These are phyloP conservation scores for Coemansia biformis DNA, from an alignment of 192 early-diverging fungal genomes.

Conservation along the genomic window DNA sequence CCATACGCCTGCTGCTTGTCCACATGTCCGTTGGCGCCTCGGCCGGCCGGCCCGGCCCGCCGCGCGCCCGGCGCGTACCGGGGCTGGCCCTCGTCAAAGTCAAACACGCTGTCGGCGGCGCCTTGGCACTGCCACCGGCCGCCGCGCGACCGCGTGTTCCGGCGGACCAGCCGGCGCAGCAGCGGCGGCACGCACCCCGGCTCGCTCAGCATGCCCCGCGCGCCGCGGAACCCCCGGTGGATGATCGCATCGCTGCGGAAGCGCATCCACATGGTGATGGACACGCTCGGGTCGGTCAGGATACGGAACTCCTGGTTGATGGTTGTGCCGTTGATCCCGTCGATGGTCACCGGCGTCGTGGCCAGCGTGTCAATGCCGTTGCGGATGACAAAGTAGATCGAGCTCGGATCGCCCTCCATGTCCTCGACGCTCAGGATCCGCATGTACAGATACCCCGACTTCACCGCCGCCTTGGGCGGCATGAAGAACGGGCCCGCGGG, in stretches of 20 bases:
- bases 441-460: constrained; percentile 48
- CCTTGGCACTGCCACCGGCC: constrained; percentile 19
- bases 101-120: constrained; percentile 40
- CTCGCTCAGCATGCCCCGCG: background rate
- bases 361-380: constrained; percentile 51
- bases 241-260: constrained; percentile 49
- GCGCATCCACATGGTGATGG: constrained; percentile 52
- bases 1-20: constrained; percentile 4
- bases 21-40: too few relatives aligned
- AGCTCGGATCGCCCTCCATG: constrained; percentile 30
- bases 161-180: constrained; percentile 40
- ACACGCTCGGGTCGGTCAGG: constrained; percentile 40
- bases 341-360: constrained; percentile 35
- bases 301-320: constrained; percentile 53
- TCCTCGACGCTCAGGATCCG: constrained; percentile 49
- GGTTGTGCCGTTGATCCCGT: constrained; percentile 11
- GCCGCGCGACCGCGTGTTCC: constrained; percentile 45
- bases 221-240: constrained; percentile 11
- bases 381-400: constrained; percentile 52
- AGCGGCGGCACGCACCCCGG: constrained; percentile 38
- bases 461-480: constrained; percentile 31
- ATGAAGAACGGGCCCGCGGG: constrained; percentile 45
- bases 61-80: constrained; percentile 18
- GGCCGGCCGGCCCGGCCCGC: constrained; percentile 3
- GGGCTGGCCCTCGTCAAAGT: constrained; percentile 17